phyloP scores from a whole-genome alignment of 495 filamentous ascomycete genomes.

The Echria macrotheca region DNA sequence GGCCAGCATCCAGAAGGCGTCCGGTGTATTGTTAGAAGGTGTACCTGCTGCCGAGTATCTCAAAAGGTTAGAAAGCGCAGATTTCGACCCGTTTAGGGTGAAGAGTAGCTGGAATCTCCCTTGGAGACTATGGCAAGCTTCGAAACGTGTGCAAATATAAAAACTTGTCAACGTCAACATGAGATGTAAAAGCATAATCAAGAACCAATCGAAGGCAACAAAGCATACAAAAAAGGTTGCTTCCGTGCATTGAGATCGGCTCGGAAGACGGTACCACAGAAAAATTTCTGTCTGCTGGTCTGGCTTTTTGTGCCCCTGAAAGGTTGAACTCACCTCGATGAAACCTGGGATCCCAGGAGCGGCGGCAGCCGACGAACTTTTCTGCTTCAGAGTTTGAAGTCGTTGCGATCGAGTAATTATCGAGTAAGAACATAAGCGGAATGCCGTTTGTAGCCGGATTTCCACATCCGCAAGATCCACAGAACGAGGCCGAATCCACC shows the following conservation, averaged over 20 bases:
- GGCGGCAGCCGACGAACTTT: background rate
- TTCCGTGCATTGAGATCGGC: too few species aligned
- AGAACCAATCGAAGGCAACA: too few species aligned
- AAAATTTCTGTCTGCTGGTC: too few species aligned
- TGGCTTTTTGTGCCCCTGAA: too few species aligned
- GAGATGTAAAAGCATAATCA: too few species aligned
- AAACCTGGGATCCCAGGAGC: too few species aligned
- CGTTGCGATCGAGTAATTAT: background rate
- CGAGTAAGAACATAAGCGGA: background rate
- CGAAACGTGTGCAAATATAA: slow-evolving; percentile 53
- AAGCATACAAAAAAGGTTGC: too few species aligned
- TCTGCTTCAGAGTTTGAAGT: too few species aligned
- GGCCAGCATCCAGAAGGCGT: slow-evolving; percentile 55
- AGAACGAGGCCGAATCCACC: background rate
- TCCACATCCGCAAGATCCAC: background rate
- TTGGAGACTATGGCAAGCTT: slow-evolving; percentile 75
- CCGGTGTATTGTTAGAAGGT: slow-evolving; percentile 74
- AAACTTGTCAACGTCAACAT: too few species aligned
- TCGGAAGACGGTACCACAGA: too few species aligned
- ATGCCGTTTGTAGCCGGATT: slow-evolving; percentile 1
- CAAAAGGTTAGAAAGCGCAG: slow-evolving; percentile 62
- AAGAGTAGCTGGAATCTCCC: slow-evolving; percentile 80
- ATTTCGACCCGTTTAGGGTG: slow-evolving; percentile 74
- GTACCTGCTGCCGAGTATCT: slow-evolving; percentile 76
- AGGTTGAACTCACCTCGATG: too few species aligned